Conservation (phyloP, 495 filamentous ascomycete genomes). For the Elaphomyces granulatus region DNA sequence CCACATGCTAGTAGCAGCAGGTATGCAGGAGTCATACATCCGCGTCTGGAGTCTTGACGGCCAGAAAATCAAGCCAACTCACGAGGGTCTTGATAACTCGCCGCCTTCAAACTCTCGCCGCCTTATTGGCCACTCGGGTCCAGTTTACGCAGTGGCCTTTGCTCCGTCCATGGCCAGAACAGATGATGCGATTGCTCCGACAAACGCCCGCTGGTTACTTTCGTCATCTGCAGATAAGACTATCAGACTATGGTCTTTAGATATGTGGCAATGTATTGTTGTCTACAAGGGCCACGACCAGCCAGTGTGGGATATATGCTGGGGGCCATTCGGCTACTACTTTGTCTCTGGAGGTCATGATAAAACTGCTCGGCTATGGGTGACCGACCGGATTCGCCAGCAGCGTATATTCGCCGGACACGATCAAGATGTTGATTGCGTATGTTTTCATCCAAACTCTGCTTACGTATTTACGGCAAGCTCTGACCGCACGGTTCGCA, state of each 20-base stretch:
- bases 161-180: conserved; percentile 54
- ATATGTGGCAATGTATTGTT: conserved; percentile 76
- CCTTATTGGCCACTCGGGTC: conserved; percentile 79
- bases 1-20: conserved; percentile 65
- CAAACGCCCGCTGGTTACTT: conserved; percentile 58
- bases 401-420: conserved; percentile 83
- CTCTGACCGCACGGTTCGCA: conserved; percentile 79
- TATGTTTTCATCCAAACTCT: conserved; percentile 86
- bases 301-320: conserved; percentile 74
- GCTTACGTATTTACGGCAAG: conserved; percentile 85
- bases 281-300: conserved; percentile 85
- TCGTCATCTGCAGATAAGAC: conserved; percentile 80
- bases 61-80: conserved; percentile 39
- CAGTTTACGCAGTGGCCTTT: conserved; percentile 81
- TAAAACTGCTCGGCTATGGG: conserved; percentile 80
- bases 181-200: conserved; percentile 36
- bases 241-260: conserved; percentile 82
- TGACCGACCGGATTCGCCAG: conserved; percentile 79
- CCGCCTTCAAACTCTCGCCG: conserved; percentile 55
- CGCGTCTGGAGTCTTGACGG: conserved; percentile 84
- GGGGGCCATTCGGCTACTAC: conserved; percentile 92
- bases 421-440: conserved; percentile 69
- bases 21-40: conserved; percentile 87
- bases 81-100: conserved; percentile 23
- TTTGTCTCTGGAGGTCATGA: conserved; percentile 80